phyloP scores from a whole-genome alignment of 164 flowering plant genomes.

The Vitis vinifera region DNA sequence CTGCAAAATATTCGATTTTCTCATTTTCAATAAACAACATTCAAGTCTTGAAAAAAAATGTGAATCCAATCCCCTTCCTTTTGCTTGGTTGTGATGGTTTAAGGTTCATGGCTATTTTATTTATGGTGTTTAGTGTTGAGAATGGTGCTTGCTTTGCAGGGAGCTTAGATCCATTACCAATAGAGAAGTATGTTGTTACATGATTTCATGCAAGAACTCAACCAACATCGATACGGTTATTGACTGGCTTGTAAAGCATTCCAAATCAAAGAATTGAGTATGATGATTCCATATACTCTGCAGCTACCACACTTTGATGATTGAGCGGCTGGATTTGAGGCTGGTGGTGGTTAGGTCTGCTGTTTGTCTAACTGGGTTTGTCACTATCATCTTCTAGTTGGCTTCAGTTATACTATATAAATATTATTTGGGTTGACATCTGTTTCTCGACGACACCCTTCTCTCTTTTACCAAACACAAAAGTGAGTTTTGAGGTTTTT shows the following conservation, averaged over 20 bases:
- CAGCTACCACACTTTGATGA: neutral
- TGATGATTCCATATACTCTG: neutral
- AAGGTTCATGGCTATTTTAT: neutral
- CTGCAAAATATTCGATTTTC: neutral
- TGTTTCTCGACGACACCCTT: neutral
- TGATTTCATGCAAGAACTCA: conserved; percentile 65
- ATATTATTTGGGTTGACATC: conserved; percentile 3
- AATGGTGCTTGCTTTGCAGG: conserved; percentile 32
- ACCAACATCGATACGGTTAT: conserved; percentile 57
- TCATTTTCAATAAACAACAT: neutral
- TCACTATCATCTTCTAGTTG: conserved; percentile 4
- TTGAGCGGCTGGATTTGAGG: conserved; percentile 1
- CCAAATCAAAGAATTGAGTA: conserved; percentile 50
- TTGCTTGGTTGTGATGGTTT: neutral
- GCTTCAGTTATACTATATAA: conserved; percentile 3
- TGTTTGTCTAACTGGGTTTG: neutral
- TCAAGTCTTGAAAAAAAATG: neutral
- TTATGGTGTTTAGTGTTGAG: neutral
- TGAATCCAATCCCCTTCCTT: neutral
- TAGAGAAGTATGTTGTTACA: conserved; percentile 59
- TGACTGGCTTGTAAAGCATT: conserved; percentile 64
- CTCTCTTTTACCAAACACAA: neutral
- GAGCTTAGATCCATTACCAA: conserved; percentile 39
- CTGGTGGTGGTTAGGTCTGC: neutral
- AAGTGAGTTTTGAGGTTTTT: neutral